These are phyloP conservation scores for Spencermartinsiella europaea DNA, from an alignment of 805 yeast species.

Conservation along the genomic window DNA sequence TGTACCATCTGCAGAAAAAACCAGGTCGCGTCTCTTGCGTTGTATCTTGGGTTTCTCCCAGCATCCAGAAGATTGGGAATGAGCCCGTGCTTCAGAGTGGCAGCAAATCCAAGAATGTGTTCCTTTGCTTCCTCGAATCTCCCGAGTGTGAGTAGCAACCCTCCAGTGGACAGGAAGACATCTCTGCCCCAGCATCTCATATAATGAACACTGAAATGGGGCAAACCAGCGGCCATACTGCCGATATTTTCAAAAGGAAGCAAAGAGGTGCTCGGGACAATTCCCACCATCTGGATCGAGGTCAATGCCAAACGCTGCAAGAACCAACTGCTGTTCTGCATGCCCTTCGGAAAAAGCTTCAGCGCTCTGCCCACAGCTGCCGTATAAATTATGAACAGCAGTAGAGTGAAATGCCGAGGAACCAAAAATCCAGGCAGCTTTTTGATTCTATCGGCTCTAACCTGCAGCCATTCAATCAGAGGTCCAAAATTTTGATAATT, in stretches of 20 bases:
- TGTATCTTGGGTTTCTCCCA: conserved; percentile 88
- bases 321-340: conserved; percentile 62
- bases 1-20: conserved; percentile 86
- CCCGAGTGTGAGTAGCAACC: conserved; percentile 71
- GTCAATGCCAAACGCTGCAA: conserved; percentile 74
- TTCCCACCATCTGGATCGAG: conserved; percentile 83
- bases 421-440: conserved; percentile 70
- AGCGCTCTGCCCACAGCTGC: conserved; percentile 71
- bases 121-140: conserved; percentile 71
- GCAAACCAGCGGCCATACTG: conserved; percentile 91
- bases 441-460: conserved; percentile 58
- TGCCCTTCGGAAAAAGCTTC: conserved; percentile 45
- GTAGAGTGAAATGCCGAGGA: conserved; percentile 82
- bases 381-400: conserved; percentile 78
- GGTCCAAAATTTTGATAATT: conserved; percentile 43
- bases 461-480: conserved; percentile 66
- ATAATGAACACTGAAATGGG: conserved; percentile 84
- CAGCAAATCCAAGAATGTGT: conserved; percentile 83
- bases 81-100: conserved; percentile 89
- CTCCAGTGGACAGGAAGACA: conserved; percentile 82
- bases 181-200: conserved; percentile 99
- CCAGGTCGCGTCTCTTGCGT: conserved; percentile 98
- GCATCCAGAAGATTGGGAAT: conserved; percentile 92
- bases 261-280: conserved; percentile 67
- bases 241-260: conserved; percentile 56